Base-by-base conservation (phyloP, 345 rosid species). In the Bruguiera parviflora region DNA sequence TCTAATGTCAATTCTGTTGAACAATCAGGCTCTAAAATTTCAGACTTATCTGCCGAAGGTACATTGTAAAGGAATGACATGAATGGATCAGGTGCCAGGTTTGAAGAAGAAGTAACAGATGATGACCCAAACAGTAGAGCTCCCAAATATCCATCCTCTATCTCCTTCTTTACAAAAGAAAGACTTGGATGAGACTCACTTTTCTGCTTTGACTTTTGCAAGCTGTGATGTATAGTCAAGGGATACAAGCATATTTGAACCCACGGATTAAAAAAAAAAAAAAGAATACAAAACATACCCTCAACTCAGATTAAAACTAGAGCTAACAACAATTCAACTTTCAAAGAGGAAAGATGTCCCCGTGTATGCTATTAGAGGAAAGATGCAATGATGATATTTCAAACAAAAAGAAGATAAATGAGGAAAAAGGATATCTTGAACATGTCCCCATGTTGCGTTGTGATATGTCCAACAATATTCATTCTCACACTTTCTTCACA, bases 161-260 rank as follows among this genome's bases (percentile, higher is more conserved):
- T 76, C 71, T 82, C 89, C 69, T 73, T 79, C 71, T 77, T 86
- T 74, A 80, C 51, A 49, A 72, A 68, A 21, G 80, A 77, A 56
- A 77, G 60, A 37, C 76, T 53, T 69, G 86, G 79, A 78, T 75
- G 65, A 24, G 80, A 77, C 47, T 81, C 82, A 19, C 75, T 78
- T 81, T 84, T 88, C 77, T 72, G 66, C 68, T 80, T 88, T 73
- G 86, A 75, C 65, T 75, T 84, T 64, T 84, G 89, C 72, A 84
- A 84, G 72, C 83, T 75, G 96, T 92, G 84, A 82, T 66, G 63
- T 61, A 47, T 60, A 59, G 87, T 91, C 82, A 91, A 89, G 97
- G 92, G 76, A 83, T 60, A 22, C 72, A 64, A 24, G 22, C 5
- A 52, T 33, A 68, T 59, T 56, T 53, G 63, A 71, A 29, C 59